Evolutionary conservation across 805 yeast genomes (phyloP), one percentile per base, ranked within the genome.

Genomic region (Sungouiozyma intestinalis): DNA sequence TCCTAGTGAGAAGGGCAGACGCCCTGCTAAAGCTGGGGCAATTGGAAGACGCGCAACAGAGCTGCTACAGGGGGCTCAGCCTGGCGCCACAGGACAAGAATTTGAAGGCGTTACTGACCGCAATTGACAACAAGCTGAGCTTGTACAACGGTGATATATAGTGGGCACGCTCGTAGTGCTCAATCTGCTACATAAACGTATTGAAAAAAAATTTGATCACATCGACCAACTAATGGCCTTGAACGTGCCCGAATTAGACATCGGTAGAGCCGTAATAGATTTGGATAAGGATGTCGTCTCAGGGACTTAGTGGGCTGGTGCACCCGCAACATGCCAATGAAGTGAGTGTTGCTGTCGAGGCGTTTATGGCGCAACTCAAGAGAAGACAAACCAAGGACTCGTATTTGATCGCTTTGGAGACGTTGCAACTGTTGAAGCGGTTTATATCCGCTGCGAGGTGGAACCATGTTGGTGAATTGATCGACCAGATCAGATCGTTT

Each of bases 371-470:
- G 52, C 73, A 75, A 53, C 72, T 90, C 50, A 88, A 86, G 60
- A 80, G 97, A 51, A 79, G 90, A 45, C 95, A 88, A 60, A 72
- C 87, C 36, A 64, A 72, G 3, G 95, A 94, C 2, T 85, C 95
- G 13, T 81, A 80, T 51, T 72, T 71, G 15, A 84, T 86, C 36
- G 97, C 97, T 0, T 68, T 85, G 32, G 92, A 84, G 41, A 85
- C 95, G 6, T 81, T 95, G 16, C 94, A 86, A 51, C 67, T 90
- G 40, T 63, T 92, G 47, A 81, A 85, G 76, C 74, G 95, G 60
- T 92, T 86, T 40, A 79, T 87, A 16, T 85, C 97, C 0, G 83
- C 83, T 11, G 85, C 92, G 1, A 71, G 95, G 58, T 92, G 97
- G 97, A 69, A 76, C 39, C 76, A 77, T 44, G 76, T 85, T 9